Base-by-base conservation (phyloP, 176 grass and related monocot genomes). In the Luzula sylvatica region DNA sequence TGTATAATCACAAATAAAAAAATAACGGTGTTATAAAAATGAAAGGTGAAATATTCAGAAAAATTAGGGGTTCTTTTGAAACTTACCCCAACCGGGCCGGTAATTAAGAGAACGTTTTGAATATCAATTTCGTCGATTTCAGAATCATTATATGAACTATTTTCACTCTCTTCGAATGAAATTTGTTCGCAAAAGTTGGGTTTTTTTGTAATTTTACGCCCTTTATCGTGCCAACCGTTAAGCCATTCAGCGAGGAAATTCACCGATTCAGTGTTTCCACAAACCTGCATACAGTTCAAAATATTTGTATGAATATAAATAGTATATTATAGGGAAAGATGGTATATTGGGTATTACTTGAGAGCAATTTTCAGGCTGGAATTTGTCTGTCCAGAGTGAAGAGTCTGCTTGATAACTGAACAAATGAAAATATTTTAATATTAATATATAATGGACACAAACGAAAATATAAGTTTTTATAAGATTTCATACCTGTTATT, bases 1-100 rank as follows among this genome's bases (percentile, higher is more conserved):
- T 96, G 74, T 19, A 76, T 47, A 12, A 67, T 72, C 11, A 67
- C 19, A 24, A 67, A 55, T 21, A 66, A 64, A 69, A 13, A 73
- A 17, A 30, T 65, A 24, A 66, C 14, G 53, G n/a, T 14, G 74
- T 9, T 26, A 67, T 45, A 39, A n/a, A 25, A 72, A 75, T 73
- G n/a, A n/a, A n/a, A n/a, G n/a, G n/a, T n/a, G n/a, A n/a, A n/a
- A n/a, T n/a, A n/a, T n/a, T n/a, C 12, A 62, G n/a, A 65, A 66
- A 50, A 26, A 21, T 28, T 46, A 32, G 42, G 23, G 13, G 1
- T 24, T 46, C 27, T 12, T 44, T 48, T 42, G 15, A 49, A 64
- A 48, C 67, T 53, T 66, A 96, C 90, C 77, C 90, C 90, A 64
- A 89, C 84, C 52, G 90, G 90, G 70, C 90, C 90, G 71, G 84